Conservation (phyloP, 176 grass and related monocot genomes). For the Oryza punctata region DNA sequence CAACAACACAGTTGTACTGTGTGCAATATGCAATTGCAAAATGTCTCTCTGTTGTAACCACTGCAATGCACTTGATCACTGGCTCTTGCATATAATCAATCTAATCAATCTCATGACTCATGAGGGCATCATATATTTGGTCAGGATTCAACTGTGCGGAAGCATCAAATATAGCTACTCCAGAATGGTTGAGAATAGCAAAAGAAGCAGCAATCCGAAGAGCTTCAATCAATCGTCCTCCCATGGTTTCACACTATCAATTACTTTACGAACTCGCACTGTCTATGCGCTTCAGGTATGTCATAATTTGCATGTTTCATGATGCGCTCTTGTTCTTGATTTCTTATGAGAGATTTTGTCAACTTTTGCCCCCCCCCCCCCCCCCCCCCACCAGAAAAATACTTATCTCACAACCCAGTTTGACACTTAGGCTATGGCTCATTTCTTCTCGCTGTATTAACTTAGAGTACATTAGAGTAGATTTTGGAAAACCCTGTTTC, state of each 20-base stretch:
- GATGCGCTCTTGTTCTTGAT: not conserved
- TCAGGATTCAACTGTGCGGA: slow-evolving; percentile 95
- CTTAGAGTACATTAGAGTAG: not conserved
- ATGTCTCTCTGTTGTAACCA: slow-evolving; percentile 2
- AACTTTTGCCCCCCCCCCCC: not conserved
- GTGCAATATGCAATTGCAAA: slow-evolving; percentile 9
- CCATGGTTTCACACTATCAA: slow-evolving; percentile 91
- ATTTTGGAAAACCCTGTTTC: not conserved
- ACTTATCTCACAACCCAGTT: not conserved
- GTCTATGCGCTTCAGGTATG: slow-evolving; percentile 74
- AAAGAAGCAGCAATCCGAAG: slow-evolving; percentile 96
- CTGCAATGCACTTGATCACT: not conserved
- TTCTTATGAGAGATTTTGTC: slow-evolving; percentile 17
- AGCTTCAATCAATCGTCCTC: slow-evolving; percentile 84
- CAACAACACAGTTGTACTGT: not conserved
- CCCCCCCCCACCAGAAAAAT: too few relatives aligned
- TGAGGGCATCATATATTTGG: slow-evolving; percentile 22
- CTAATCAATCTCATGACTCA: not conserved
- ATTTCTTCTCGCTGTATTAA: not conserved
- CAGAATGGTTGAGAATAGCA: slow-evolving; percentile 84
- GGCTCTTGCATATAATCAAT: not conserved
- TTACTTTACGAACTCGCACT: slow-evolving; percentile 86
- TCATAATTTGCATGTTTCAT: slow-evolving; percentile 33
- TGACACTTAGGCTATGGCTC: not conserved
- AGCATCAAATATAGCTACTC: slow-evolving; percentile 95